phyloP scores from a whole-genome alignment of 768 basidiomycete genomes.

The Mrakia blollopis region DNA sequence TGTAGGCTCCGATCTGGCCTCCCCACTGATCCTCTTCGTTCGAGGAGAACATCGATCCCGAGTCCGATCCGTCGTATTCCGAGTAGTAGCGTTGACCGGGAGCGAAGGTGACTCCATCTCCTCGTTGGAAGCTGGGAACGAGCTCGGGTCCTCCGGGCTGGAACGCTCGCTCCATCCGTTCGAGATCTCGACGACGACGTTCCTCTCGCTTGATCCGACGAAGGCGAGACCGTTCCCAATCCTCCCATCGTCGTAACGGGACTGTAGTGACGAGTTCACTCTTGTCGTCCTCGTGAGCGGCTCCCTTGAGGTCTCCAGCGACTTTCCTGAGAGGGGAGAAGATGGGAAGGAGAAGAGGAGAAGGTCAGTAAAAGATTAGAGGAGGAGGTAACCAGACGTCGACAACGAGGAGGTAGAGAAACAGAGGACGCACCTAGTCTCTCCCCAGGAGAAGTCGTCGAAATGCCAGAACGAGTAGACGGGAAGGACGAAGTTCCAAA shows the following conservation, averaged over 20 bases:
- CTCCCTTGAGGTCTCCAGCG: constrained; percentile 76
- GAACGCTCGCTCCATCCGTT: constrained; percentile 63
- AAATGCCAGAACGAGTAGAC: constrained; percentile 99
- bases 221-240: constrained; percentile 93
- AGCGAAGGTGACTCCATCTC: not conserved
- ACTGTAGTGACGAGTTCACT: constrained; percentile 53
- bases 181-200: constrained; percentile 44
- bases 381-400: not conserved
- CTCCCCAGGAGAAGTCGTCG: constrained; percentile 99
- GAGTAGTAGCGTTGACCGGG: constrained; percentile 40
- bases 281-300: constrained; percentile 67
- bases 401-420: not conserved
- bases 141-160: constrained; percentile 39
- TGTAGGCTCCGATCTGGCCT: constrained; percentile 88
- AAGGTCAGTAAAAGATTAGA: not conserved
- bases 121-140: constrained; percentile 50
- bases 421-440: constrained; percentile 67
- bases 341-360: not conserved
- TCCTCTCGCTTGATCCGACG: constrained; percentile 86
- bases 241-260: constrained; percentile 97
- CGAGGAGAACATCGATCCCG: constrained; percentile 48
- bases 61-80: constrained; percentile 53
- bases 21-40: constrained; percentile 92
- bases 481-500: constrained; percentile 78
- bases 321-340: constrained; percentile 63